Percentiles rank a stretch among this genome's conserved stretches.
phyloP scores from a whole-genome alignment of 371 early-diverging fungal species.

The Conidiobolus incongruus region DNA sequence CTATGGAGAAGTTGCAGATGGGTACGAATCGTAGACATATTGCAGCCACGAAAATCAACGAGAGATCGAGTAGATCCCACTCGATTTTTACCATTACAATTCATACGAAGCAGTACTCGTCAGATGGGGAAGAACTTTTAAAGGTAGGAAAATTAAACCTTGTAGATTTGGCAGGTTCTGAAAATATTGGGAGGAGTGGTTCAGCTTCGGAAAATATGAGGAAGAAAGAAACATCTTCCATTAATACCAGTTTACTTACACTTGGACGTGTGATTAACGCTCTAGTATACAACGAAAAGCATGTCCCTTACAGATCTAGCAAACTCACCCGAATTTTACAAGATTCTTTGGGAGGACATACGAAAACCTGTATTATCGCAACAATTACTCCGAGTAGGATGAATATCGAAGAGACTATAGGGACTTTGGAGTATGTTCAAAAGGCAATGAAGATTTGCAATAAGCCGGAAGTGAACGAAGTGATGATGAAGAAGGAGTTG shows the following conservation, averaged over 20 bases:
- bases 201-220: conserved; percentile 73
- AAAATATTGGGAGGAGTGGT: conserved; percentile 77
- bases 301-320: conserved; percentile 36
- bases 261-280: conserved; percentile 85
- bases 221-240: conserved; percentile 73
- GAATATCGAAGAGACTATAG: conserved; percentile 69
- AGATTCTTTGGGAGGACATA: conserved; percentile 82
- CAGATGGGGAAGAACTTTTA: conserved; percentile 56
- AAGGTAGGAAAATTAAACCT: conserved; percentile 84
- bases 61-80: conserved; percentile 83
- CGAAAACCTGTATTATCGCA: conserved; percentile 89
- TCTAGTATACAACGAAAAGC: conserved; percentile 41
- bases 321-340: conserved; percentile 90
- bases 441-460: conserved; percentile 88
- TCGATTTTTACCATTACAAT: conserved; percentile 81
- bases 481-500: conserved; percentile 46
- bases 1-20: conserved; percentile 39
- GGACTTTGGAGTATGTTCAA: conserved; percentile 87
- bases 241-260: conserved; percentile 77
- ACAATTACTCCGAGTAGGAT: conserved; percentile 62
- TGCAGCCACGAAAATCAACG: conserved; percentile 79
- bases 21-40: conserved; percentile 60
- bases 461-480: conserved; percentile 69
- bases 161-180: conserved; percentile 97
- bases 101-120: conserved; percentile 48